Evolutionary conservation across 2,329 filamentous ascomycete species (phyloP), one percentile per base, ranked within the genome.

Genomic region (Penicillium glabrum): DNA sequence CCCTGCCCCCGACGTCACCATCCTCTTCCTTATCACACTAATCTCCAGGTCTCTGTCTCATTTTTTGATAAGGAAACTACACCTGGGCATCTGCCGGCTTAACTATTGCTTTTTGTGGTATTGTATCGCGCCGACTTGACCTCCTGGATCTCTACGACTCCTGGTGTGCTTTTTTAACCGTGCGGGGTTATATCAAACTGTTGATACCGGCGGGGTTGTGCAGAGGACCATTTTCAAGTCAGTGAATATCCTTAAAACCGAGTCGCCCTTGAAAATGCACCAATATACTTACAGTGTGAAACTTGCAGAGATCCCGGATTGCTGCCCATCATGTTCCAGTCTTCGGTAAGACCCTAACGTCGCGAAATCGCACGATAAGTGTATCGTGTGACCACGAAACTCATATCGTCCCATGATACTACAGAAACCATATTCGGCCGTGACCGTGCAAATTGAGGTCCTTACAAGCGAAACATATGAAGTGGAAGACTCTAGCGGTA

Each of bases 381-480:
- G 46, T 52, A 39, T 41, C 43, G 47, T 53, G 43, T 57, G 44
- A 55, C 31, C 21, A n/a, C 13, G 26, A 24, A 47, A 27, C 61
- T 56, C 19, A 61, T 53, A 24, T 47, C 37, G 19, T 48, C 11
- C 19, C n/a, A 11, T 10, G 23, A 21, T 19, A 4, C 19, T 39
- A 53, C 54, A 93, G 79, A 95, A 95, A 75, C 93, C 93, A 3
- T 98, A 92, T 75, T 91, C 95, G 70, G 92, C 95, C 43, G 88
- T 99, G 61, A 96, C 93, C 35, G 93, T 96, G 53, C 90, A 91
- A 62, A 86, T 99, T 67, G 95, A 98, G 75, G 88, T 88, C 58
- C 84, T 98, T 66, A 98, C 93, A 1, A 89, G 90, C 69, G 93
- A 97, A 75, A 82, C 89, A 60, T 96, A 90, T 75, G 89, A 96